Evolutionary conservation across 345 rosid species (phyloP).

Genomic region (Eucalyptus erythrocorys): DNA sequence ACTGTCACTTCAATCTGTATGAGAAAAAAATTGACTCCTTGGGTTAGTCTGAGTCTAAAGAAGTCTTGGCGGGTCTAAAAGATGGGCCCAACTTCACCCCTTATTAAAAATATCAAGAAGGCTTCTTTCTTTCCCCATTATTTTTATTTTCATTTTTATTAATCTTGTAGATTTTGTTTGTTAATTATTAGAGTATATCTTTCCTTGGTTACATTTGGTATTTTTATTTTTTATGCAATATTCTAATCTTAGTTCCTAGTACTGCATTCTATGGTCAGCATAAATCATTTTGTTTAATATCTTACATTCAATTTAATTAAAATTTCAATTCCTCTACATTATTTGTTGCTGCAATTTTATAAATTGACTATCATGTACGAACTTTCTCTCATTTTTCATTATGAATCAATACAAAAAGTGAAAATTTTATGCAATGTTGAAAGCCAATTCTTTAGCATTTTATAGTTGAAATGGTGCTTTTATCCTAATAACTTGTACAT

Average conservation of each 20-base stretch:
- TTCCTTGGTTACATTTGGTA: neutral
- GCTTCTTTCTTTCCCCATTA: neutral
- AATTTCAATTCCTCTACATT: neutral
- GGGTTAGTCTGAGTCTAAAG: fast-evolving
- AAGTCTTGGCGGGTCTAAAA: fast-evolving
- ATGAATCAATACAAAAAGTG: neutral
- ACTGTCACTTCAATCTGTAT: fast-evolving
- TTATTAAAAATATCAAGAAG: neutral
- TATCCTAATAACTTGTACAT: neutral
- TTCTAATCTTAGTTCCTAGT: neutral
- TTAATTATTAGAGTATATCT: neutral
- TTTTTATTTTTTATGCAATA: neutral
- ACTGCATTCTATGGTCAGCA: neutral
- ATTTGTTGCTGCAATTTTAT: neutral
- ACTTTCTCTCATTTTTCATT: neutral
- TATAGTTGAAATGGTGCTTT: fast-evolving
- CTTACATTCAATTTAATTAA: fast-evolving
- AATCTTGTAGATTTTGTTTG: neutral
- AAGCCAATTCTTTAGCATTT: neutral
- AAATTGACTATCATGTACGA: neutral
- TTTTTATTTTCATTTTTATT: neutral
- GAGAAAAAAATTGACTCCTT: neutral
- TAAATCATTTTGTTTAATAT: neutral
- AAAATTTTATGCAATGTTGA: neutral
- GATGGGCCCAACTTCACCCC: neutral